Evolutionary conservation across 169 alveolate species (phyloP).

Genomic region (Plasmodium sp.): DNA sequence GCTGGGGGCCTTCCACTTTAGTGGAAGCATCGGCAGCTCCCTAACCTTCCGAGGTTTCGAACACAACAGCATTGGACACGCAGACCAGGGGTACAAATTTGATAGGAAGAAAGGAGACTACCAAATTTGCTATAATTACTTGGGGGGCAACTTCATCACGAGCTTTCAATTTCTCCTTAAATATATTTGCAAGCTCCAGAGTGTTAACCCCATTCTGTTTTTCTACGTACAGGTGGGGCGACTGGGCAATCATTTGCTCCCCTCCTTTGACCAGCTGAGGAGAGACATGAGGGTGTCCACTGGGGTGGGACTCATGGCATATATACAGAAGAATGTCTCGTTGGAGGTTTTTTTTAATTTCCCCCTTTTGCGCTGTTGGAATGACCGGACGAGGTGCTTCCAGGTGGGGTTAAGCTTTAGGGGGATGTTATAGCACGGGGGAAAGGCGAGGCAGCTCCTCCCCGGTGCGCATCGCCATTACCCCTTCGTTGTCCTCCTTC

Average conservation of each 20-base stretch:
- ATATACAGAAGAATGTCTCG: constrained; percentile 50
- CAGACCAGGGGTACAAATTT: constrained; percentile 27
- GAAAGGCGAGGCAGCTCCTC: too few species aligned
- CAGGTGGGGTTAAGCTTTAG: constrained; percentile 68
- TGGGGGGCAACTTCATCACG: constrained; percentile 56
- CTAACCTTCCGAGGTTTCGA: constrained; percentile 64
- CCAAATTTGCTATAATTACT: constrained; percentile 29
- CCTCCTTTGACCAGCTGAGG: constrained; percentile 23
- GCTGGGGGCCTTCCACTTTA: constrained; percentile 30
- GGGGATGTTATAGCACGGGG: not conserved
- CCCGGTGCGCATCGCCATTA: not conserved
- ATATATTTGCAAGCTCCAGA: constrained; percentile 35
- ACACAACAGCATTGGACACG: constrained; percentile 25
- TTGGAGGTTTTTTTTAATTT: constrained; percentile 43
- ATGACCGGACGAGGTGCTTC: constrained; percentile 48
- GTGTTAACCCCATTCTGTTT: constrained; percentile 48
- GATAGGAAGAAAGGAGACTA: constrained; percentile 14
- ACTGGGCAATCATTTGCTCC: constrained; percentile 3
- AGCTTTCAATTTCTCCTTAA: constrained; percentile 42
- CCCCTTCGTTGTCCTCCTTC: not conserved
- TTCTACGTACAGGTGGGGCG: constrained; percentile 58
- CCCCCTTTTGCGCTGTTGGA: constrained; percentile 11
- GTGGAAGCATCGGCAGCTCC: constrained; percentile 68
- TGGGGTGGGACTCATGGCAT: constrained; percentile 71
- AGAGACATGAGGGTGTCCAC: constrained; percentile 23